These are phyloP conservation scores for Penicillium simplicissimum DNA, from an alignment of 495 filamentous ascomycete species.

Conservation along the genomic window DNA sequence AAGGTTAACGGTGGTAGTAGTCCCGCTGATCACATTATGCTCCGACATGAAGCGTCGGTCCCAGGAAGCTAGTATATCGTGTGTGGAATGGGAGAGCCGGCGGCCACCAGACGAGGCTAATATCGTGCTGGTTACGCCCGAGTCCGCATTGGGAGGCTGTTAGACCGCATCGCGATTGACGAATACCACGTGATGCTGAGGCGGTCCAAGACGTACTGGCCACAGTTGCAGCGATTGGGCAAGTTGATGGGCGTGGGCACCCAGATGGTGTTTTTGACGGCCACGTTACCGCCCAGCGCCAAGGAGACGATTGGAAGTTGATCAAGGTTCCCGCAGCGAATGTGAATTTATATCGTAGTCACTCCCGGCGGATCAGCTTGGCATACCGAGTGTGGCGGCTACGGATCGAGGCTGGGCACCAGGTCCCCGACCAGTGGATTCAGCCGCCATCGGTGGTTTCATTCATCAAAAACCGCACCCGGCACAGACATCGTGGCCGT, in stretches of 20 bases:
- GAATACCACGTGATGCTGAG: neutral
- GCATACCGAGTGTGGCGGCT: neutral
- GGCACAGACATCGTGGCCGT: neutral
- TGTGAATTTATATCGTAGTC: neutral
- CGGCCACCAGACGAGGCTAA: conserved; percentile 13
- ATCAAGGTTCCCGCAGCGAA: neutral
- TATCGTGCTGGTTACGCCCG: conserved; percentile 25
- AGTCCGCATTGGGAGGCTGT: conserved; percentile 10
- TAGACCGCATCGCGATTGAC: conserved; percentile 1
- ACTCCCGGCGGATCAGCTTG: neutral
- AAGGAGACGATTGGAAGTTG: conserved; percentile 1
- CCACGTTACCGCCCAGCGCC: conserved; percentile 17
- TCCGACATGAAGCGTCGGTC: conserved; percentile 14
- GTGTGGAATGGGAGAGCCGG: conserved; percentile 4
- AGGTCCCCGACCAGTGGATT: conserved; percentile 1
- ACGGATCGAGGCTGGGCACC: neutral
- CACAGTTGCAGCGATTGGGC: neutral
- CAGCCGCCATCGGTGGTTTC: neutral
- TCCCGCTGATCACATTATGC: conserved; percentile 16
- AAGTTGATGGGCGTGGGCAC: neutral
- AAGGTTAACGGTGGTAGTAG: conserved; percentile 11
- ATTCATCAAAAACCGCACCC: neutral
- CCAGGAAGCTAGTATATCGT: conserved; percentile 10
- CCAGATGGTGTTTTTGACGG: conserved; percentile 29
- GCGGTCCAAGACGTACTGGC: neutral